Conservation (phyloP, 805 yeast species). For the Pichia rugopelliculosa region DNA sequence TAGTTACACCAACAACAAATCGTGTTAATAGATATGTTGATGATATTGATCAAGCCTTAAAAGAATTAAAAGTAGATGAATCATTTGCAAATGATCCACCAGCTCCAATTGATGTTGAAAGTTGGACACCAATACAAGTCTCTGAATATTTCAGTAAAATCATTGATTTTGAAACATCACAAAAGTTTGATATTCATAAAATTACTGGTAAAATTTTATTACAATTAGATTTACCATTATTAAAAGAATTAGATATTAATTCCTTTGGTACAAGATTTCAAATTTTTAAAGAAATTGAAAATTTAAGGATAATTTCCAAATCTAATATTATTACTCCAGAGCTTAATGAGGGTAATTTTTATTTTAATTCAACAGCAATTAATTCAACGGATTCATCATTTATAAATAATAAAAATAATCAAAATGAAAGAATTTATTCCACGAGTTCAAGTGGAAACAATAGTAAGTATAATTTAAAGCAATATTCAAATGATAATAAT, state of each 20-base stretch:
- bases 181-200: slow-evolving; percentile 78
- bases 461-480: not conserved
- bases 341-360: not conserved
- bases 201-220: slow-evolving; percentile 81
- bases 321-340: not conserved
- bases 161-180: slow-evolving; percentile 67
- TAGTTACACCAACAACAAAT: not conserved
- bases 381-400: not conserved
- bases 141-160: slow-evolving; percentile 62
- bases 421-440: not conserved
- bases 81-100: slow-evolving; percentile 17
- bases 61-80: slow-evolving; percentile 40
- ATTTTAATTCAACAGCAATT: not conserved
- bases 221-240: slow-evolving; percentile 75
- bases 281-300: slow-evolving; percentile 81
- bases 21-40: slow-evolving; percentile 40
- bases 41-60: slow-evolving; percentile 67
- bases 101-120: slow-evolving; percentile 41
- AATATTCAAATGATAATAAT: slow-evolving; percentile 10
- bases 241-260: slow-evolving; percentile 85
- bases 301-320: slow-evolving; percentile 34
- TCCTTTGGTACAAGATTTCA: slow-evolving; percentile 96
- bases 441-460: not conserved
- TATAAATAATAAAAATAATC: not conserved
- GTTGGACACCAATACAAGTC: slow-evolving; percentile 87